These are phyloP conservation scores for Podospora pseudopauciseta DNA, from an alignment of 495 filamentous ascomycete genomes.

Conservation along the genomic window DNA sequence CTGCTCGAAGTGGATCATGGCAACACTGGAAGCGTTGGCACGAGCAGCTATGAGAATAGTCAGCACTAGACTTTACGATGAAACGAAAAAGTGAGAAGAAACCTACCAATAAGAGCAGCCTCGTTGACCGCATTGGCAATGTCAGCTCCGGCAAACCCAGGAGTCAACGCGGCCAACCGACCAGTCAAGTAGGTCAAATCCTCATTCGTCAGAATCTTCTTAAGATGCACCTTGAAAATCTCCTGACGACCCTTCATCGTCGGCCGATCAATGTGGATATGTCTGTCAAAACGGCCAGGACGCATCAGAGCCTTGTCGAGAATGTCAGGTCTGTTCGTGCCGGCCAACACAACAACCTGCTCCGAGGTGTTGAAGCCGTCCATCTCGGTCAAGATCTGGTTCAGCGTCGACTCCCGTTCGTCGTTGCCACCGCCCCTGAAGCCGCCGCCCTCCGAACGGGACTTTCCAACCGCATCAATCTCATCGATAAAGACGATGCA, in stretches of 20 bases:
- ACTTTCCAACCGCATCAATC: conserved; percentile 95
- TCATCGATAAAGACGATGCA: conserved; percentile 99
- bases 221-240: conserved; percentile 89
- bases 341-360: conserved; percentile 96
- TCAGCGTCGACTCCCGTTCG: conserved; percentile 92
- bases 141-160: conserved; percentile 94
- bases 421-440: conserved; percentile 87
- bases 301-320: conserved; percentile 95
- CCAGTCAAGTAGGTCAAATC: conserved; percentile 84
- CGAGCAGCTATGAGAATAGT: conserved; percentile 66
- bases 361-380: conserved; percentile 98
- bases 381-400: conserved; percentile 99
- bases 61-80: conserved; percentile 24
- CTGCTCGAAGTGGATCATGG: conserved; percentile 90
- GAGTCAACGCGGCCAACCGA: conserved; percentile 83
- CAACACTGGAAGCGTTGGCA: conserved; percentile 66
- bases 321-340: conserved; percentile 91
- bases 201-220: conserved; percentile 87
- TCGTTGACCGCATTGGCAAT: conserved; percentile 99
- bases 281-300: conserved; percentile 92
- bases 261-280: conserved; percentile 87
- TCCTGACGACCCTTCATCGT: conserved; percentile 96
- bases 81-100: conserved; percentile 6
- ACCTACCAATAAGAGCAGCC: conserved; percentile 91
- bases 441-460: conserved; percentile 63